A percentile compares a stretch with the other conserved stretches of the same genome.
phyloP scores from a whole-genome alignment of 2,329 filamentous ascomycete genomes.

The Metarhizium brunneum region DNA sequence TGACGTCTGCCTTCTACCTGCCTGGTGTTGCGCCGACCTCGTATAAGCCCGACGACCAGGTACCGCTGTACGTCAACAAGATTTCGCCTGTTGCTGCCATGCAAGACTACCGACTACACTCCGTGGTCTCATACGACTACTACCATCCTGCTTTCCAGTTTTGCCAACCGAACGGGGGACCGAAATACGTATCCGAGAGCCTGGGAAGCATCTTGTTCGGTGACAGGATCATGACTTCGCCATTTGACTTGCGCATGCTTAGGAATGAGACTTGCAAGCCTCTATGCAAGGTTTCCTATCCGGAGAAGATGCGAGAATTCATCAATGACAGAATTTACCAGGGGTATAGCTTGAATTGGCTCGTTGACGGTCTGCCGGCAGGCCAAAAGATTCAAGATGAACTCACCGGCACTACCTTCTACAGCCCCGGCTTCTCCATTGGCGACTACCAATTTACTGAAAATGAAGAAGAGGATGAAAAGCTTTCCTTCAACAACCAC shows the following conservation, averaged over 20 bases:
- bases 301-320: slow-evolving; percentile 60
- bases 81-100: slow-evolving; percentile 76
- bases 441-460: slow-evolving; percentile 48
- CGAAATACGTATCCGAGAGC: slow-evolving; percentile 68
- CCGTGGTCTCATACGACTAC: slow-evolving; percentile 94
- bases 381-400: slow-evolving; percentile 75
- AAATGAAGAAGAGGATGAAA: slow-evolving; percentile 38
- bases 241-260: slow-evolving; percentile 80
- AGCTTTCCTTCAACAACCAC: slow-evolving; percentile 75
- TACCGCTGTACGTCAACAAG: slow-evolving; percentile 87
- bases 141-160: slow-evolving; percentile 84
- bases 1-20: slow-evolving; percentile 78
- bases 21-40: slow-evolving; percentile 91
- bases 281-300: slow-evolving; percentile 60
- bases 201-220: slow-evolving; percentile 95
- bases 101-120: slow-evolving; percentile 72
- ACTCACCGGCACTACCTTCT: slow-evolving; percentile 69
- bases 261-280: slow-evolving; percentile 80
- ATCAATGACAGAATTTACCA: slow-evolving; percentile 75
- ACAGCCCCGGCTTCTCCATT: slow-evolving; percentile 70
- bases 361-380: slow-evolving; percentile 88
- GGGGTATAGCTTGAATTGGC: slow-evolving; percentile 89
- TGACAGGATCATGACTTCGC: slow-evolving; percentile 94
- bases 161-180: slow-evolving; percentile 69
- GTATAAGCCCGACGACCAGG: slow-evolving; percentile 69